Percentiles rank a stretch among this genome's conserved stretches.
Conservation (phyloP, 305 asterid genomes). For the Fraxinus greggii region DNA sequence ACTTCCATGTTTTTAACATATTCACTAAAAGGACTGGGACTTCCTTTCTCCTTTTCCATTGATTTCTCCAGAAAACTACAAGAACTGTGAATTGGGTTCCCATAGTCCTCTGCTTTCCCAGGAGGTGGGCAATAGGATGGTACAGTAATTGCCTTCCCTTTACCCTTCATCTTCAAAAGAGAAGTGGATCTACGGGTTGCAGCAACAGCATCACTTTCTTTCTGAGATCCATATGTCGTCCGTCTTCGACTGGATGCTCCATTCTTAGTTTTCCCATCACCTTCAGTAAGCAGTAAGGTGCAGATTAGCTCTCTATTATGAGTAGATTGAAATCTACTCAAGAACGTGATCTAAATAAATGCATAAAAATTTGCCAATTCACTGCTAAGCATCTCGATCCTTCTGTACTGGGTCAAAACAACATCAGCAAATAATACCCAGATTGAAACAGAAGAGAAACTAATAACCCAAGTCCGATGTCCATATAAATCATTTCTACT, state of each 20-base stretch:
- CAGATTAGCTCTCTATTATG: slow-evolving; percentile 7
- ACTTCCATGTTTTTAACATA: slow-evolving; percentile 13
- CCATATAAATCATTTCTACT: neutral
- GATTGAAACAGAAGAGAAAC: slow-evolving; percentile 12
- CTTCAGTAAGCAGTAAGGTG: slow-evolving; percentile 30
- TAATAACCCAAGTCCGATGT: neutral
- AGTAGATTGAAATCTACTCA: slow-evolving; percentile 9
- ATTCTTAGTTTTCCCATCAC: slow-evolving; percentile 25
- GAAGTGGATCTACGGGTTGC: slow-evolving; percentile 17
- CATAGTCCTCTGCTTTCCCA: slow-evolving; percentile 25
- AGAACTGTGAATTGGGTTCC: neutral
- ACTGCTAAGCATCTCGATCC: neutral
- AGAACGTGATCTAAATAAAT: neutral
- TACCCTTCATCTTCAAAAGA: slow-evolving; percentile 18
- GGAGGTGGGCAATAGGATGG: slow-evolving; percentile 23
- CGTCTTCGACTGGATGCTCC: slow-evolving; percentile 15
- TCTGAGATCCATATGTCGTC: slow-evolving; percentile 17
- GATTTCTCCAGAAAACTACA: neutral
- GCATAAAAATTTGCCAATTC: neutral
- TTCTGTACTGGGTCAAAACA: neutral
- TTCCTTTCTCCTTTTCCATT: neutral
- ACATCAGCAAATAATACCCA: slow-evolving; percentile 4
- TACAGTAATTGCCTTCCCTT: slow-evolving; percentile 36
- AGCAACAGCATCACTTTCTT: slow-evolving; percentile 26
- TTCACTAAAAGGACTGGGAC: neutral